A percentile compares a stretch with the other conserved stretches of the same genome.
Evolutionary conservation across 2,329 filamentous ascomycete genomes (phyloP).

Genomic region (Monosporascus sp.): DNA sequence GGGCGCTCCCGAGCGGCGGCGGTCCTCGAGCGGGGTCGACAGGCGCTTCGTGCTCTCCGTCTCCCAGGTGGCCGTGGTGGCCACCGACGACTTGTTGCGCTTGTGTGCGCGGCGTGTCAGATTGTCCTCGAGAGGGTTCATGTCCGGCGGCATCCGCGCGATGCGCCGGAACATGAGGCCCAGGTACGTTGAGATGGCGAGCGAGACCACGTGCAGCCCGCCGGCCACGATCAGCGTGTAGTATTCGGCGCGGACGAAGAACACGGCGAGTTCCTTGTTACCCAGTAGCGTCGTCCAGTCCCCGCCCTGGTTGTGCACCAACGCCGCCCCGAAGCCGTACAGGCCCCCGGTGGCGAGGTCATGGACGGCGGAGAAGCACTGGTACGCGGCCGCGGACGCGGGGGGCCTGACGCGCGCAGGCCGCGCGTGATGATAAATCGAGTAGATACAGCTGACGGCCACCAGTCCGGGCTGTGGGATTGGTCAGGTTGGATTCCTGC

Average conservation of each 20-base stretch:
- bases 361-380: constrained; percentile 71
- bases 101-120: constrained; percentile 75
- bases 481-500: constrained; percentile 13
- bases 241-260: constrained; percentile 63
- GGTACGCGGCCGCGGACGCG: constrained; percentile 80
- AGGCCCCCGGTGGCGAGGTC: constrained; percentile 56
- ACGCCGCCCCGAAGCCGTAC: constrained; percentile 50
- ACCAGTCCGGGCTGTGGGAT: constrained; percentile 66
- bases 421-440: constrained; percentile 72
- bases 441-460: constrained; percentile 68
- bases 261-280: constrained; percentile 48
- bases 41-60: constrained; percentile 56
- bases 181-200: constrained; percentile 69
- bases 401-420: constrained; percentile 67
- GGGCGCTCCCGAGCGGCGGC: constrained; percentile 37
- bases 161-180: constrained; percentile 79
- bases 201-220: constrained; percentile 64
- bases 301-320: constrained; percentile 37
- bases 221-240: constrained; percentile 60
- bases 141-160: constrained; percentile 75
- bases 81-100: constrained; percentile 60
- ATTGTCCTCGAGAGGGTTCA: constrained; percentile 89
- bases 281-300: constrained; percentile 66
- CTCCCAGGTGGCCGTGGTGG: constrained; percentile 37
- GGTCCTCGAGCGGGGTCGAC: constrained; percentile 38